Evolutionary conservation across 2,329 filamentous ascomycete species (phyloP).

Genomic region (Penicillium expansum): DNA sequence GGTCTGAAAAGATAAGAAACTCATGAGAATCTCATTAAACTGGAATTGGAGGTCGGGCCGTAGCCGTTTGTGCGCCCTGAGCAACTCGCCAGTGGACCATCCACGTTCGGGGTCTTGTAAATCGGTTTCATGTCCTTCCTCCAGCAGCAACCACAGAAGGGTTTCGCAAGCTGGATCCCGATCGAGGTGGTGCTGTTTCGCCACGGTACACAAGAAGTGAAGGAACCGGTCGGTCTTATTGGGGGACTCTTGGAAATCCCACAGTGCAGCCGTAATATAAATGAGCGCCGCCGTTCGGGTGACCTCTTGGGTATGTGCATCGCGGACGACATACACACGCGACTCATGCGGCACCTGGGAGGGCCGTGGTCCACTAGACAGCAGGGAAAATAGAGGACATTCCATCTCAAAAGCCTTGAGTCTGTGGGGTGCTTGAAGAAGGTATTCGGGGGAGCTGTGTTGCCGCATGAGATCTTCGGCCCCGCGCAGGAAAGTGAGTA

Average conservation of each 20-base stretch:
- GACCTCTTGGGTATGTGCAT: slow-evolving; percentile 33
- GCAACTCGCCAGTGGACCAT: slow-evolving; percentile 39
- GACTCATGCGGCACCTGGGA: slow-evolving; percentile 36
- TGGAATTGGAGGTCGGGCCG: slow-evolving; percentile 39
- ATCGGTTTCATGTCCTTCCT: slow-evolving; percentile 37
- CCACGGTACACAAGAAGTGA: slow-evolving; percentile 23
- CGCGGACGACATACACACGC: slow-evolving; percentile 38
- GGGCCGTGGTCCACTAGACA: slow-evolving; percentile 44
- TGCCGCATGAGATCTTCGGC: slow-evolving; percentile 36
- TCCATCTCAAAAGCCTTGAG: slow-evolving; percentile 37
- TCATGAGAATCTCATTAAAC: slow-evolving; percentile 41
- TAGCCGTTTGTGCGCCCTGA: slow-evolving; percentile 37
- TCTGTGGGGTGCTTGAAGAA: slow-evolving; percentile 30
- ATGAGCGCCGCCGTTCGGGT: slow-evolving; percentile 40
- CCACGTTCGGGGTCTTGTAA: slow-evolving; percentile 36
- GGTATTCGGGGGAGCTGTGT: slow-evolving; percentile 29
- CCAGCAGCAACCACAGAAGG: slow-evolving; percentile 41
- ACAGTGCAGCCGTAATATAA: slow-evolving; percentile 39
- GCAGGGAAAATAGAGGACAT: slow-evolving; percentile 37
- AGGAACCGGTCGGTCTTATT: slow-evolving; percentile 36
- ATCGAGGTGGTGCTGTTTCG: slow-evolving; percentile 33
- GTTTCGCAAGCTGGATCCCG: slow-evolving; percentile 40
- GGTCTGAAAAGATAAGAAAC: slow-evolving; percentile 33
- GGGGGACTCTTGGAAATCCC: slow-evolving; percentile 34
- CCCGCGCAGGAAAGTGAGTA: slow-evolving; percentile 37